These are phyloP conservation scores for Saccharum hybrid DNA, from an alignment of 202 grass and related monocot genomes.

Conservation along the genomic window DNA sequence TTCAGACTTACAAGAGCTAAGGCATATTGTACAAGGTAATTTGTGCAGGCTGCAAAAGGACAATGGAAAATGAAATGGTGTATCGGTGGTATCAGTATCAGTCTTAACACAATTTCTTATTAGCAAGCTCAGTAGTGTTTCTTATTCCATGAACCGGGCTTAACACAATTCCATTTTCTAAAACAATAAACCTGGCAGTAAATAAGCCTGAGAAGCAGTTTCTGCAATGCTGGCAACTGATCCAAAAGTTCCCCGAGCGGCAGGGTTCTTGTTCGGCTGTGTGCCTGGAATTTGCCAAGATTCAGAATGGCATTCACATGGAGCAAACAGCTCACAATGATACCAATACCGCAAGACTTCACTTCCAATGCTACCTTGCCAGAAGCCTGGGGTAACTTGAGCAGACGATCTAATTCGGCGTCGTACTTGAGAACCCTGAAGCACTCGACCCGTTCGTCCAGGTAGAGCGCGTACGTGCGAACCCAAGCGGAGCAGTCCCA, in stretches of 20 bases:
- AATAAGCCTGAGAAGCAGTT: constrained; percentile 81
- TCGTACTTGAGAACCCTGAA: constrained; percentile 88
- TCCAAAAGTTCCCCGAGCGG: constrained; percentile 73
- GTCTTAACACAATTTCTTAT: neutral
- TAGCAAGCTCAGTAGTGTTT: neutral
- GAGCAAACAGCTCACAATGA: constrained; percentile 1
- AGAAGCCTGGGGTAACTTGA: constrained; percentile 68
- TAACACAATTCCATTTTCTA: neutral
- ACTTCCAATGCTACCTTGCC: no score
- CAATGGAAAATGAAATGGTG: constrained; percentile 28
- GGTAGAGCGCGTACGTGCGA: constrained; percentile 76
- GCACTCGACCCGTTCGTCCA: constrained; percentile 82
- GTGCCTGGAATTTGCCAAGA: constrained; percentile 58
- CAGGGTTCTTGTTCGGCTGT: constrained; percentile 90
- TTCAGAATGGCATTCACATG: constrained; percentile 29
- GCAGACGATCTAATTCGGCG: constrained; percentile 72
- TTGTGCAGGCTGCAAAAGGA: constrained; percentile 71
- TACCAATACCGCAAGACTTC: no score
- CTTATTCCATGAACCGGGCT: neutral
- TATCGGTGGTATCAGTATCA: neutral
- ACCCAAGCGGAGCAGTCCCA: constrained; percentile 98
- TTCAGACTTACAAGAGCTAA: constrained; percentile 71
- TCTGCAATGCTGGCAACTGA: constrained; percentile 89
- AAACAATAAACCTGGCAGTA: constrained; percentile 78
- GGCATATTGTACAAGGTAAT: constrained; percentile 80